Percentiles rank a stretch among this genome's conserved stretches.
Evolutionary conservation across 441 rosid species (phyloP).

Genomic region (Manihot esculenta): DNA sequence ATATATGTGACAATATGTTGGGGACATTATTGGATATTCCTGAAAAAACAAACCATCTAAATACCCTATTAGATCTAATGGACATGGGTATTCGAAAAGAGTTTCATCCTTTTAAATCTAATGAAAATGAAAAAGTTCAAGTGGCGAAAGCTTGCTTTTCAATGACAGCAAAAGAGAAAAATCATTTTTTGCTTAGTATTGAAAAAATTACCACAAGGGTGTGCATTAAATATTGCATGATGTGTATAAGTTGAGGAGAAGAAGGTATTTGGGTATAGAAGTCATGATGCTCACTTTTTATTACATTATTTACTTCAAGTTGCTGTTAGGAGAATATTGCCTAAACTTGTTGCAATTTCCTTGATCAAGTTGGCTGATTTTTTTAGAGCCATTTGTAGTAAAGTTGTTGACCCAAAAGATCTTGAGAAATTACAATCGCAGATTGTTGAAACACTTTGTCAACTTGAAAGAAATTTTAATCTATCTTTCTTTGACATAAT

Average conservation of each 20-base stretch:
- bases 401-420: background rate
- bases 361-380: background rate
- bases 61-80: background rate
- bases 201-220: background rate
- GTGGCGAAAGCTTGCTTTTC: background rate
- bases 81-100: background rate
- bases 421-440: background rate
- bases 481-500: background rate
- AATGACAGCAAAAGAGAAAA: background rate
- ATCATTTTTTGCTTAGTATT: background rate
- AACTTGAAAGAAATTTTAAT: background rate
- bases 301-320: background rate
- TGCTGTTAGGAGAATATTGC: background rate
- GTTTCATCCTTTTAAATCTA: background rate
- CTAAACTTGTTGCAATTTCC: background rate
- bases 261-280: background rate
- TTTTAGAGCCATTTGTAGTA: background rate
- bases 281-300: conserved; percentile 3
- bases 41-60: background rate
- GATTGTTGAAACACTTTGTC: background rate
- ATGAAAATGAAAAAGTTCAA: background rate
- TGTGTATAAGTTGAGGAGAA: background rate
- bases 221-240: background rate
- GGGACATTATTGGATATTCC: background rate
- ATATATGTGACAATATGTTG: background rate